Percentiles rank a stretch among this genome's conserved stretches.
Evolutionary conservation across 441 rosid genomes (phyloP).

Genomic region (Pelargonium citronellum): DNA sequence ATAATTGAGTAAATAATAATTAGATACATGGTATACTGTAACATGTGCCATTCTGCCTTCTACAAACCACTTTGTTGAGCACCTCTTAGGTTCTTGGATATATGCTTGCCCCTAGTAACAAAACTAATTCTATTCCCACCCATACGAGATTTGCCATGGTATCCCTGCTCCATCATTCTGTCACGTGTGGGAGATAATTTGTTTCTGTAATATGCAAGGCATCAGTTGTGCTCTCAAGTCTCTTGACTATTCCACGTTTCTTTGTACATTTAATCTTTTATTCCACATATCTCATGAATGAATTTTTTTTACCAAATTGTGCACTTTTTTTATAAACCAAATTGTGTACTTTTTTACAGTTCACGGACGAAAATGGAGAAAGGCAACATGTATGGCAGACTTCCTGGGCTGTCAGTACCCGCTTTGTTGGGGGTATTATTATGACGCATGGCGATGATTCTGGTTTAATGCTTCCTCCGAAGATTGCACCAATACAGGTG

Average conservation of each 20-base stretch:
- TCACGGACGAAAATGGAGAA: slow-evolving; percentile 76
- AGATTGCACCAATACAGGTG: slow-evolving; percentile 84
- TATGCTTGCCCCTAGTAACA: not conserved
- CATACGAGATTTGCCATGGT: not conserved
- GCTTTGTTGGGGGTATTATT: slow-evolving; percentile 89
- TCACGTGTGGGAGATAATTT: not conserved
- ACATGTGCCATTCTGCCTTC: too few relatives aligned
- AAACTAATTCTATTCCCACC: not conserved
- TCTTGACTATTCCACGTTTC: not conserved
- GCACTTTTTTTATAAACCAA: slow-evolving; percentile 16
- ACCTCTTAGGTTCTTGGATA: not conserved
- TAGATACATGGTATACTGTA: too few relatives aligned
- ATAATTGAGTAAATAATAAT: too few relatives aligned
- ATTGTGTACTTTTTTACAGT: slow-evolving; percentile 38
- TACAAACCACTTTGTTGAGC: too few relatives aligned
- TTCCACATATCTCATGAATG: not conserved
- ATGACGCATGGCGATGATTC: slow-evolving; percentile 97
- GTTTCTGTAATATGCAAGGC: not conserved
- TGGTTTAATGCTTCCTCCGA: slow-evolving; percentile 90
- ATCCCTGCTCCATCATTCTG: not conserved
- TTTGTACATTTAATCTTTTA: not conserved
- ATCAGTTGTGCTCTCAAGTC: not conserved
- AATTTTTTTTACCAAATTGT: slow-evolving; percentile 11
- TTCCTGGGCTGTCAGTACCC: slow-evolving; percentile 91
- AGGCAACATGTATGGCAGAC: slow-evolving; percentile 96